Evolutionary conservation across 225 moss, liverwort and hornwort genomes (phyloP).

Genomic region (Pseudisothecium myosuroides): DNA sequence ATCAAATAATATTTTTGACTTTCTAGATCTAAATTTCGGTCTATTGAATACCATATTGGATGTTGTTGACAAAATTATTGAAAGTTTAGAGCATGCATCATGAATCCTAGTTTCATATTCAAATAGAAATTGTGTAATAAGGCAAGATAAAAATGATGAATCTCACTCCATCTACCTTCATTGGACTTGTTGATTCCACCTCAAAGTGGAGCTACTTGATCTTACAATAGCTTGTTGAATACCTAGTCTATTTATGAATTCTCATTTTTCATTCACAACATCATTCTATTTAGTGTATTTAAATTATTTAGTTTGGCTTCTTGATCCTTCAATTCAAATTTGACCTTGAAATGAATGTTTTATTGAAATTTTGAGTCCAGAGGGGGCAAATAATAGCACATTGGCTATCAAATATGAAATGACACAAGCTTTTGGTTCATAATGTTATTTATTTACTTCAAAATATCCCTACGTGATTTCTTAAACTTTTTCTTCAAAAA

Average conservation of each 20-base stretch:
- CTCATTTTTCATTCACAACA: background rate
- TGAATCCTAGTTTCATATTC: background rate
- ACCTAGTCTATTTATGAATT: background rate
- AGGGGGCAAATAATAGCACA: too few relatives aligned
- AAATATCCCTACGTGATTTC: too few relatives aligned
- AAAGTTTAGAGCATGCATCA: background rate
- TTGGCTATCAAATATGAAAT: too few relatives aligned
- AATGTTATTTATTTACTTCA: too few relatives aligned
- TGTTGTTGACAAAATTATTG: background rate
- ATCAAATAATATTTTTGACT: background rate
- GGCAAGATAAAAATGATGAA: background rate
- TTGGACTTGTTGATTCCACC: background rate
- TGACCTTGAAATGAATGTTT: background rate
- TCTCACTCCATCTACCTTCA: background rate
- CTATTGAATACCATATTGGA: background rate
- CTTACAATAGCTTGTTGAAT: background rate
- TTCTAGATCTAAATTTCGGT: background rate
- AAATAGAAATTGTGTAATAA: background rate
- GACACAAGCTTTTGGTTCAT: too few relatives aligned
- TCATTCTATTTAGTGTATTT: too few relatives aligned
- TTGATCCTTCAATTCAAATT: background rate
- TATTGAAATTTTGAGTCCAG: too few relatives aligned
- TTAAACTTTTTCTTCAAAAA: too few relatives aligned
- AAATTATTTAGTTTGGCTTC: rapidly evolving
- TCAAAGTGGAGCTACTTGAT: background rate